These are phyloP conservation scores for Microascus cirrosus DNA, from an alignment of 2,329 filamentous ascomycete species.

Conservation along the genomic window DNA sequence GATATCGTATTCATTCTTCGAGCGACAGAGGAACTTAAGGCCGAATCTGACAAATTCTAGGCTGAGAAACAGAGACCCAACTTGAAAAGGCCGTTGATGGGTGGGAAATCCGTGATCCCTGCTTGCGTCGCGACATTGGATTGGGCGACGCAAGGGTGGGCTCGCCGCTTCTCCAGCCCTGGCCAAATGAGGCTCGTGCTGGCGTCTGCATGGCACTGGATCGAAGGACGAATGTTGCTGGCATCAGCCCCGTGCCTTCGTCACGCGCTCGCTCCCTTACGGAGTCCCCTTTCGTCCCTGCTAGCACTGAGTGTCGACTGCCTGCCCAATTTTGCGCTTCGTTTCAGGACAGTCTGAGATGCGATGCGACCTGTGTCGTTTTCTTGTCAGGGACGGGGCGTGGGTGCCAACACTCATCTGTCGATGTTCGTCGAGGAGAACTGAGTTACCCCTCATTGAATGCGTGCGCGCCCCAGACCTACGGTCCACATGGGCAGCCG, in stretches of 20 bases:
- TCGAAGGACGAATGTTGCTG: neutral
- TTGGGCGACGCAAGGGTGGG: neutral
- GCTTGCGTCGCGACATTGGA: neutral
- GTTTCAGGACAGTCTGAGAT: neutral
- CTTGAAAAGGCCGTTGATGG: neutral
- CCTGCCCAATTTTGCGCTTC: neutral
- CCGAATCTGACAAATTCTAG: neutral
- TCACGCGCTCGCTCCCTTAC: neutral
- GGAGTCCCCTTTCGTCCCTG: neutral
- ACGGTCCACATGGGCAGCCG: no score
- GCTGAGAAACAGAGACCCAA: neutral
- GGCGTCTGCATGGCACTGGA: neutral
- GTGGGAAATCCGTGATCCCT: neutral
- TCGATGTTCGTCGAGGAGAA: neutral
- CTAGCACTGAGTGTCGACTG: neutral
- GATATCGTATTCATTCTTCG: neutral
- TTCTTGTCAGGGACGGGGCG: neutral
- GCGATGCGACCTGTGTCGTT: neutral
- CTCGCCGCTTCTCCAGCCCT: neutral
- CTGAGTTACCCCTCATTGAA: no score
- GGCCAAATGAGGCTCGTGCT: neutral
- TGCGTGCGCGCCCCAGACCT: no score
- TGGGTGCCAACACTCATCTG: neutral
- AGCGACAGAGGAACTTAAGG: neutral
- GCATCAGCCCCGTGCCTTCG: neutral